phyloP scores from a whole-genome alignment of 169 alveolate species.

The Perkinsus olseni region DNA sequence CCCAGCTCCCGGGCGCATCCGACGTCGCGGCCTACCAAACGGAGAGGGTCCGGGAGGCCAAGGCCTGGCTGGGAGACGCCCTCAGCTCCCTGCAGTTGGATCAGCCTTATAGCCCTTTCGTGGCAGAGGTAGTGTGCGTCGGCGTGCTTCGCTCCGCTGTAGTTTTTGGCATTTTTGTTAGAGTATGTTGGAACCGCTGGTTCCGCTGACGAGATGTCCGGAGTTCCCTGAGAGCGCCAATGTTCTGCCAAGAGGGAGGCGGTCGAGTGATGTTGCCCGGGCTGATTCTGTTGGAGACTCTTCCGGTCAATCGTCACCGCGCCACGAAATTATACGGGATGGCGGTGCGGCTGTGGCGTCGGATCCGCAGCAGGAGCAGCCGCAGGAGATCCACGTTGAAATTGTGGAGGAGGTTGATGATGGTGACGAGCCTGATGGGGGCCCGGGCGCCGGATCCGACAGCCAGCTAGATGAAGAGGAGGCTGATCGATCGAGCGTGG shows the following conservation, averaged over 20 bases:
- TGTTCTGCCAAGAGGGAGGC: background rate
- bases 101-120: background rate
- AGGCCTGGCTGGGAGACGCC: background rate
- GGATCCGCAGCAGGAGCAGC: too few species aligned
- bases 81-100: background rate
- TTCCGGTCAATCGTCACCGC: background rate
- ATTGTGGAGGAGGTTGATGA: background rate
- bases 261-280: too few species aligned
- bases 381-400: background rate
- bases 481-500: background rate
- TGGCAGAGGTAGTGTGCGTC: background rate
- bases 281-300: background rate
- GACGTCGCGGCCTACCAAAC: background rate
- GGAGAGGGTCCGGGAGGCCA: background rate
- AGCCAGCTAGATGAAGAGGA: background rate
- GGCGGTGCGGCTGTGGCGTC: background rate
- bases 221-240: background rate
- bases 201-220: background rate
- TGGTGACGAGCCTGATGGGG: background rate
- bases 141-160: background rate
- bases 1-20: background rate
- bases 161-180: background rate
- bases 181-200: background rate
- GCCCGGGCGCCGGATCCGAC: background rate
- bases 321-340: background rate